Evolutionary conservation across 2,329 filamentous ascomycete species (phyloP).

Genomic region (Cytospora piceicola): DNA sequence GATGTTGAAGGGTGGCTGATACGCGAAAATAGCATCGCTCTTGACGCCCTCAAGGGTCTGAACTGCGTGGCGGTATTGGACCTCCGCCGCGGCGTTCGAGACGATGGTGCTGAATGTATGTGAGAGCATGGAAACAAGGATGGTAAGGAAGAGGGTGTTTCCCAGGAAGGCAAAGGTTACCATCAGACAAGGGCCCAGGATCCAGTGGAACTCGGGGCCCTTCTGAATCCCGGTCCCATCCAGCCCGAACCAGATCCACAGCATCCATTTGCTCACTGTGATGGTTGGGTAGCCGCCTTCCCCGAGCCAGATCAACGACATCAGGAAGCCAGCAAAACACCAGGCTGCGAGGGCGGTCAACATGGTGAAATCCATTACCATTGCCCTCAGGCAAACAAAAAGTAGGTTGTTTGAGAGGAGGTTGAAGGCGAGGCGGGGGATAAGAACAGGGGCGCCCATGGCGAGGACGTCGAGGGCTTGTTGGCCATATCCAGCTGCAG

Average conservation of each 20-base stretch:
- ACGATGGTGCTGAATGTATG: conserved; percentile 83
- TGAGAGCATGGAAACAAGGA: conserved; percentile 83
- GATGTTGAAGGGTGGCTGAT: conserved; percentile 83
- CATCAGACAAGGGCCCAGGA: conserved; percentile 81
- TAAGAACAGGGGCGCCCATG: conserved; percentile 75
- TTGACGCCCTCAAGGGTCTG: conserved; percentile 86
- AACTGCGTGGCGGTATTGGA: conserved; percentile 80
- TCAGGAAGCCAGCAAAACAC: conserved; percentile 79
- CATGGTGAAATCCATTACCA: conserved; percentile 85
- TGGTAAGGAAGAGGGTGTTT: conserved; percentile 87
- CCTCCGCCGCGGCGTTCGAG: conserved; percentile 77
- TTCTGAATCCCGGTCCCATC: conserved; percentile 69
- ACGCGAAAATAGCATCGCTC: conserved; percentile 80
- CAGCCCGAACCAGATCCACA: conserved; percentile 90
- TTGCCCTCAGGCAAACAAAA: conserved; percentile 78
- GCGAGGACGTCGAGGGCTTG: conserved; percentile 80
- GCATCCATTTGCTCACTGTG: conserved; percentile 87
- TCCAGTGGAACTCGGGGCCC: conserved; percentile 72
- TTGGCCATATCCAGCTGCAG: conserved; percentile 48
- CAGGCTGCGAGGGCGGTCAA: conserved; percentile 75
- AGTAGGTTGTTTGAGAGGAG: conserved; percentile 82
- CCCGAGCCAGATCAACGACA: conserved; percentile 79
- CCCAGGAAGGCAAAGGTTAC: conserved; percentile 83
- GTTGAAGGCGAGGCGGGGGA: conserved; percentile 82
- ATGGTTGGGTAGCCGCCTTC: conserved; percentile 64